Conservation (phyloP, 1,139 yeast species). For the Debaryomyces robertsiae region DNA sequence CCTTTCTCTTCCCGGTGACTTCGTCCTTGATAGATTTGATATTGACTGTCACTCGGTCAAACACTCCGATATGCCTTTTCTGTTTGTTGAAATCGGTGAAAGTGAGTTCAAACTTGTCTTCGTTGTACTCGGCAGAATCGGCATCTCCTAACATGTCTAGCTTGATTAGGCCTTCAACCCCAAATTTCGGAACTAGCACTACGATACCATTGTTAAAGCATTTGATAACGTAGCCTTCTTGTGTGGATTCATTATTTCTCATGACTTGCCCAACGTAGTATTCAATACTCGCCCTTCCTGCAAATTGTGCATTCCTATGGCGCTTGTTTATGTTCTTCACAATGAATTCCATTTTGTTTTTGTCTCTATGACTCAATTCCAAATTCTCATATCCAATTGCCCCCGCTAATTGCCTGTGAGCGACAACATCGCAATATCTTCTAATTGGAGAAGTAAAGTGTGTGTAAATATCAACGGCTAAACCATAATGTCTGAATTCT, state of each 20-base stretch:
- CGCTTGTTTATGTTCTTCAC: constrained; percentile 89
- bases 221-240: constrained; percentile 90
- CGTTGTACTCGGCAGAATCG: constrained; percentile 68
- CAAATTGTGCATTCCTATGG: constrained; percentile 98
- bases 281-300: constrained; percentile 97
- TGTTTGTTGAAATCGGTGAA: constrained; percentile 51
- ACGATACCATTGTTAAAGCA: constrained; percentile 95
- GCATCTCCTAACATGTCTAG: constrained; percentile 73
- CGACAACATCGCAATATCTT: constrained; percentile 96
- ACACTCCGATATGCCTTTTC: constrained; percentile 62
- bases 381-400: constrained; percentile 92
- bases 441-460: constrained; percentile 99
- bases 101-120: constrained; percentile 70
- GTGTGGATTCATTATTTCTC: constrained; percentile 71
- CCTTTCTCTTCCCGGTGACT: constrained; percentile 89
- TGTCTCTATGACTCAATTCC: constrained; percentile 83
- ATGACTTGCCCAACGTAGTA: constrained; percentile 98
- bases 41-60: constrained; percentile 82
- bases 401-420: constrained; percentile 95
- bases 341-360: constrained; percentile 83
- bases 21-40: constrained; percentile 84
- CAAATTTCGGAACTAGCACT: constrained; percentile 94
- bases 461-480: constrained; percentile 96
- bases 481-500: constrained; percentile 96
- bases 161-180: constrained; percentile 91